phyloP scores from a whole-genome alignment of 176 grass and related monocot species.

The Chrysopogon serrulatus region DNA sequence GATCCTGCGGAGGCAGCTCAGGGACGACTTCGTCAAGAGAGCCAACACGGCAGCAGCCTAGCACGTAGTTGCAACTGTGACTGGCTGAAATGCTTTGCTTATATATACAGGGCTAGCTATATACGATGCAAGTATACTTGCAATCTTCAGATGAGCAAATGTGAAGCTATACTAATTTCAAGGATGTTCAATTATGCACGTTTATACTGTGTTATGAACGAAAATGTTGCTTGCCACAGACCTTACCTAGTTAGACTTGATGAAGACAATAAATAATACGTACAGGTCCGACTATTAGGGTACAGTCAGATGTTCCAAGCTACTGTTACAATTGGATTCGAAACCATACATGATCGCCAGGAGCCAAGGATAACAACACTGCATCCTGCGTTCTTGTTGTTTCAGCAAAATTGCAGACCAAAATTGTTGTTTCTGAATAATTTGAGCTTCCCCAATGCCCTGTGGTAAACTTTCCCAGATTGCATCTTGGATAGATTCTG shows the following conservation, averaged over 20 bases:
- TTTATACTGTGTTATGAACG: background rate
- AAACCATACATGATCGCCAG: background rate
- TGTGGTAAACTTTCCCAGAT: background rate
- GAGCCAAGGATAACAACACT: background rate
- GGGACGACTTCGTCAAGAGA: slow-evolving; percentile 45
- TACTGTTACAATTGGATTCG: background rate
- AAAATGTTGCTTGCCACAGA: background rate
- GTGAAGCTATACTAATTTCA: too few relatives aligned
- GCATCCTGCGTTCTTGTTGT: background rate
- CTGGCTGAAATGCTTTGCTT: too few relatives aligned
- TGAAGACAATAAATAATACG: background rate
- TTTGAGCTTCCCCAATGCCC: background rate
- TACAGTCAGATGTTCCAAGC: background rate
- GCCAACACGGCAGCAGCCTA: background rate
- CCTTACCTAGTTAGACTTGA: background rate
- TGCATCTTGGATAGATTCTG: background rate
- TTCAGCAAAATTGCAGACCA: background rate
- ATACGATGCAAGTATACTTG: too few relatives aligned
- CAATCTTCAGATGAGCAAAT: too few relatives aligned
- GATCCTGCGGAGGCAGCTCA: slow-evolving; percentile 73
- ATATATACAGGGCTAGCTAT: too few relatives aligned
- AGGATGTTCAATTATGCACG: too few relatives aligned
- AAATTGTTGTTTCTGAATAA: background rate
- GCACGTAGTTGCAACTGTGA: too few relatives aligned
- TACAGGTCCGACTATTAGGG: background rate